phyloP scores from a whole-genome alignment of 2,329 filamentous ascomycete genomes.

The Calonectria hawksworthii region DNA sequence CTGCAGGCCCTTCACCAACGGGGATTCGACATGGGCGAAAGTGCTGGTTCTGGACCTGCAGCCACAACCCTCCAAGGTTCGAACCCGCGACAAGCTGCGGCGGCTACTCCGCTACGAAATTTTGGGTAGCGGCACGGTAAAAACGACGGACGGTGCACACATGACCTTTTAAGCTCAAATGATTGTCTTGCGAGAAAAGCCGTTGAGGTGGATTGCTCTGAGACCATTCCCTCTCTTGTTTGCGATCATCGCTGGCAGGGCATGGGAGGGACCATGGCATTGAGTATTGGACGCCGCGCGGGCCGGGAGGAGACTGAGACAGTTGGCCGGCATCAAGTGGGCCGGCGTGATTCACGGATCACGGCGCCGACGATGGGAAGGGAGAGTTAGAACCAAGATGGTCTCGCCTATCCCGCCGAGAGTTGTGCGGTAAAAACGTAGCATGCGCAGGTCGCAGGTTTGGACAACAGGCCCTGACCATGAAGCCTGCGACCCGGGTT shows the following conservation, averaged over 20 bases:
- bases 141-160: conserved; percentile 1
- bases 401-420: conserved; percentile 17
- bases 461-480: not conserved
- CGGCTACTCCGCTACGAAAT: not conserved
- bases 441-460: not conserved
- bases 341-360: conserved; percentile 18
- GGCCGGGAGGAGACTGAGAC: conserved; percentile 28
- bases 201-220: not conserved
- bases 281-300: conserved; percentile 10
- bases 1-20: conserved; percentile 23
- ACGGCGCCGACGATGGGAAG: conserved; percentile 5
- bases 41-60: conserved; percentile 10
- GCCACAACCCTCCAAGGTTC: conserved; percentile 7
- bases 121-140: not conserved
- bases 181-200: conserved; percentile 9
- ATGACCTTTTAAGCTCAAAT: conserved; percentile 6
- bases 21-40: not conserved
- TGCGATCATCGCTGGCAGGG: not conserved
- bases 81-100: not conserved
- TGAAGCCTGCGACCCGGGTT: not conserved
- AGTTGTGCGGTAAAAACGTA: not conserved
- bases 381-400: not conserved
- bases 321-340: conserved; percentile 20
- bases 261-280: not conserved
- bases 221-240: not conserved